Percentiles rank a stretch among this genome's conserved stretches.
Conservation (phyloP, 371 early-diverging fungal species). For the Mucor plumbeus region DNA sequence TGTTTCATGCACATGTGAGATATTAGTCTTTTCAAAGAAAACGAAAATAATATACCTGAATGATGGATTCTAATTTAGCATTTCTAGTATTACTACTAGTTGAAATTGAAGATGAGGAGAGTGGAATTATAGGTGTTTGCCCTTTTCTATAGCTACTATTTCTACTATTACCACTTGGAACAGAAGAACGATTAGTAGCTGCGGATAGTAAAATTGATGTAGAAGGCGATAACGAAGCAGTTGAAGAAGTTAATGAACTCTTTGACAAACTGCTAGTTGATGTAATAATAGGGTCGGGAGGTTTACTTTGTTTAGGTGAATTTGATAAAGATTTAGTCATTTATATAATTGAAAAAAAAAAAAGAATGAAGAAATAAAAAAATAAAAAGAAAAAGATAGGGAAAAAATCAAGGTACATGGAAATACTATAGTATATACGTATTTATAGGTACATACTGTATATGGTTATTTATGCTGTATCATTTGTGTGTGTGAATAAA, state of each 20-base stretch:
- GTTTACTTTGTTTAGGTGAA: neutral
- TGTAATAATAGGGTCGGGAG: slow-evolving; percentile 1
- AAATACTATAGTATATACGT: neutral
- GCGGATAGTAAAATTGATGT: slow-evolving; percentile 17
- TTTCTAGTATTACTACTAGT: slow-evolving; percentile 19
- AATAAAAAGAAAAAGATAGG: neutral
- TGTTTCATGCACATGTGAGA: slow-evolving; percentile 1
- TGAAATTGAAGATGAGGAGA: slow-evolving; percentile 7
- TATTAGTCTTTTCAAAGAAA: neutral
- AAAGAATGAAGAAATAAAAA: neutral
- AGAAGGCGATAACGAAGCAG: slow-evolving; percentile 22
- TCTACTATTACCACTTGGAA: neutral
- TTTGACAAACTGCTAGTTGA: slow-evolving; percentile 2
- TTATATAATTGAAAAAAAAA: neutral
- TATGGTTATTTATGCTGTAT: neutral
- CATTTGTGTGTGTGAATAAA: neutral
- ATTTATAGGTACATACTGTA: neutral
- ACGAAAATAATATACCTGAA: slow-evolving; percentile 24
- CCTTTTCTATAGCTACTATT: slow-evolving; percentile 7
- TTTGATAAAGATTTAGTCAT: neutral
- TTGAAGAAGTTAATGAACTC: slow-evolving; percentile 17
- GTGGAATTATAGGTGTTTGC: slow-evolving; percentile 4
- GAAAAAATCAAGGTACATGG: slow-evolving; percentile 2
- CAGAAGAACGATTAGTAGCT: neutral
- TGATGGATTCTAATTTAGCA: slow-evolving; percentile 38